A percentile compares a stretch with the other conserved stretches of the same genome.
Conservation (phyloP, 257 asterid genomes). For the Hygrophila difformis region DNA sequence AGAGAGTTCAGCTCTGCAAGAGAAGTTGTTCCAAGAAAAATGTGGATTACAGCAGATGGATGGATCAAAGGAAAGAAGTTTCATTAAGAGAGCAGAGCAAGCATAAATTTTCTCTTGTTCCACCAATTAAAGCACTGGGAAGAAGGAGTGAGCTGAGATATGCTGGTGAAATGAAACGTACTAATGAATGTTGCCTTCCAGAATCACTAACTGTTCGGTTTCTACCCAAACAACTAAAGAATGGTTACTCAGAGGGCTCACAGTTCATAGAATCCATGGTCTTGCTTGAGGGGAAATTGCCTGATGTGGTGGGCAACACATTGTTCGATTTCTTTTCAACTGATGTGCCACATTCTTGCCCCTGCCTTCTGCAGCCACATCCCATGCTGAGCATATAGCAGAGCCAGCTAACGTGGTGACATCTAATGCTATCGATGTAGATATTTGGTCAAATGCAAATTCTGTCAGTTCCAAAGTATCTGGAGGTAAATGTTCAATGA, state of each 20-base stretch:
- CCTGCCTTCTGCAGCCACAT: conserved; percentile 30
- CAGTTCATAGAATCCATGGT: conserved; percentile 38
- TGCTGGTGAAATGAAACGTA: neutral
- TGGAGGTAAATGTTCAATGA: conserved; percentile 20
- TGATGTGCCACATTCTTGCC: conserved; percentile 51
- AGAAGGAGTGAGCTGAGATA: conserved; percentile 22
- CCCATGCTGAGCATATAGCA: conserved; percentile 6
- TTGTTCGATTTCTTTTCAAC: conserved; percentile 33
- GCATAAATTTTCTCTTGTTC: conserved; percentile 17
- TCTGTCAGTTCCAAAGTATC: conserved; percentile 21
- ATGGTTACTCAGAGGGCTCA: conserved; percentile 29
- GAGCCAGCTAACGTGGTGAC: conserved; percentile 16
- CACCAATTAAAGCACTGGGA: conserved; percentile 19
- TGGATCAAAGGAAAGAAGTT: conserved; percentile 26
- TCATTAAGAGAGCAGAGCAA: conserved; percentile 21
- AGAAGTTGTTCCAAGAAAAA: conserved; percentile 19
- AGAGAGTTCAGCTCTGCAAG: conserved; percentile 22
- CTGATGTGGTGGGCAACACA: conserved; percentile 27
- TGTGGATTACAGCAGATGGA: conserved; percentile 28
- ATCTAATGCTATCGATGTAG: conserved; percentile 24
- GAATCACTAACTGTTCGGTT: conserved; percentile 33
- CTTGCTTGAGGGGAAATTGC: conserved; percentile 30
- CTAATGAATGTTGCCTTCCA: conserved; percentile 21
- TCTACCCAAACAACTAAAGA: conserved; percentile 35
- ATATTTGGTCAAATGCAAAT: conserved; percentile 21